Evolutionary conservation across 1,284 basidiomycete species (phyloP).

Genomic region (Irpex sp.): DNA sequence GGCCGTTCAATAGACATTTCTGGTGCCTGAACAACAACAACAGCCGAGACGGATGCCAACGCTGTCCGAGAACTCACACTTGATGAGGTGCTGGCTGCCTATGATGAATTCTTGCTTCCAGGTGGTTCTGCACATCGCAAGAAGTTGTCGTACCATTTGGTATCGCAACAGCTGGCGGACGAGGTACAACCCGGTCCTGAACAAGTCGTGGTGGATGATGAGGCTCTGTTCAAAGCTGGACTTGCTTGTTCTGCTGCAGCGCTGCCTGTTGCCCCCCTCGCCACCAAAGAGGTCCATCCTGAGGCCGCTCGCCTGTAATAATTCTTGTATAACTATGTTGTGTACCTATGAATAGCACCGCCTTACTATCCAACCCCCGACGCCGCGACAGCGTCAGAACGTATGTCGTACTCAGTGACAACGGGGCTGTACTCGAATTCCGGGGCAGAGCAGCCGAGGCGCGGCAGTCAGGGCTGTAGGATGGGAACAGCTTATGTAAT

Average conservation of each 20-base stretch:
- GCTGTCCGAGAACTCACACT: constrained; percentile 18
- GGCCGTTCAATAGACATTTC: too few species aligned
- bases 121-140: constrained; percentile 18
- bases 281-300: not conserved
- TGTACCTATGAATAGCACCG: too few species aligned
- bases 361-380: not conserved
- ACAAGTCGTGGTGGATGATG: constrained; percentile 10
- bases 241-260: constrained; percentile 22
- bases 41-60: constrained; percentile 24
- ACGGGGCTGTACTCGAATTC: not conserved
- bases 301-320: not conserved
- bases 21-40: too few species aligned
- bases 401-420: not conserved
- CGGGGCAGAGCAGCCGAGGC: not conserved
- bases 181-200: not conserved
- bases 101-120: constrained; percentile 22
- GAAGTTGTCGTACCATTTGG: constrained; percentile 26
- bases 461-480: not conserved
- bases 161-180: constrained; percentile 20
- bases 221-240: constrained; percentile 19
- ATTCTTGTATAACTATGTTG: too few species aligned
- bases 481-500: constrained; percentile 19
- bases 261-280: constrained; percentile 10
- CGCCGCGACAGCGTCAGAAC: not conserved
- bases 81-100: constrained; percentile 20